phyloP scores from a whole-genome alignment of 1,284 basidiomycete species.

The Fomitiporia mediterranea region DNA sequence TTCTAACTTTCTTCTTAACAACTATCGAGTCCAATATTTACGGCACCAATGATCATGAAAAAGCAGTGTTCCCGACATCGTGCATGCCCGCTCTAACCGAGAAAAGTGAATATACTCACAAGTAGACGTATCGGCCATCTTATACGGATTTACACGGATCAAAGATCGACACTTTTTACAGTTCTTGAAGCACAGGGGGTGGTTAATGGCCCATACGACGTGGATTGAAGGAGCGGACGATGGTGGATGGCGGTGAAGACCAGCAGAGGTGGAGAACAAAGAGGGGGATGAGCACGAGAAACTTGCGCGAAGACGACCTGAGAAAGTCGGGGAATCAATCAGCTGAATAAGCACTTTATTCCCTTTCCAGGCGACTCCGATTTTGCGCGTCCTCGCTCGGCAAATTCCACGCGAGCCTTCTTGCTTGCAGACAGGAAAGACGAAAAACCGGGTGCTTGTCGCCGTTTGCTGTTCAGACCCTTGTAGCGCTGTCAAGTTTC shows the following conservation, averaged over 20 bases:
- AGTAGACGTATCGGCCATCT: neutral
- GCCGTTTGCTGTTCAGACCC: no score
- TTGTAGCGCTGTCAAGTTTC: no score
- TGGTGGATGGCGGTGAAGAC: neutral
- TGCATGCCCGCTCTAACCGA: neutral
- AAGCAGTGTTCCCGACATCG: neutral
- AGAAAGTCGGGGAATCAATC: no score
- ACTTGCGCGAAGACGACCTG: no score
- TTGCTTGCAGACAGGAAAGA: no score
- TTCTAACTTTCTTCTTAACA: neutral
- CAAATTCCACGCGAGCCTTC: no score
- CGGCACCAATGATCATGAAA: neutral
- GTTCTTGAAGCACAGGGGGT: neutral
- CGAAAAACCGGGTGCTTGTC: no score
- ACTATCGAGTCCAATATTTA: neutral
- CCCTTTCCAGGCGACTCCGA: no score
- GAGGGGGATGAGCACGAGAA: neutral
- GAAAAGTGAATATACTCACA: constrained; percentile 1
- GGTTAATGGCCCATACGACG: neutral
- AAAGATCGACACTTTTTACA: neutral
- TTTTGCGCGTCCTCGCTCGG: no score
- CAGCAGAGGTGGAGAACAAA: neutral
- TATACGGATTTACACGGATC: neutral
- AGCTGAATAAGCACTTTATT: no score
- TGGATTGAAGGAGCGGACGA: neutral